These are phyloP conservation scores for Bifiguratus adelaidae DNA, from an alignment of 192 early-diverging fungal genomes.

Conservation along the genomic window DNA sequence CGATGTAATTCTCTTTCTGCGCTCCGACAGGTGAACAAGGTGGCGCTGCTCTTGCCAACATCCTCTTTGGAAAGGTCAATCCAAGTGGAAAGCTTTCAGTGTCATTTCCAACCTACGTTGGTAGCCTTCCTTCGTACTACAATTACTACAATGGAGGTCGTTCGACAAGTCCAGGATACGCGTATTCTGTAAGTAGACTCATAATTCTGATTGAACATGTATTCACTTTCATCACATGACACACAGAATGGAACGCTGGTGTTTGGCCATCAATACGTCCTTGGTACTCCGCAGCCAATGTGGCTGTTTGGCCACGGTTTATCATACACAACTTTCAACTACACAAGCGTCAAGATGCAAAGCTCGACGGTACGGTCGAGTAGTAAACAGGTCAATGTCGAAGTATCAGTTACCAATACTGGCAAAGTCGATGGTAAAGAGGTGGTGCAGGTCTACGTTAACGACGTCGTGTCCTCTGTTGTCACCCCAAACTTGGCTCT, in stretches of 20 bases:
- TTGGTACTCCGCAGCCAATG: conserved; percentile 1
- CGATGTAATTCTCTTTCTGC: not conserved
- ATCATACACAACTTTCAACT: conserved; percentile 4
- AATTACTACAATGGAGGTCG: conserved; percentile 7
- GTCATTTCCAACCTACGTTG: conserved; percentile 5
- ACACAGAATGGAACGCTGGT: not conserved
- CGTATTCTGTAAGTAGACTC: not conserved
- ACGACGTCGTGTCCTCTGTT: conserved; percentile 3
- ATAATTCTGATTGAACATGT: no score
- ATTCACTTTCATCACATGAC: not conserved
- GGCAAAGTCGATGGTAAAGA: conserved; percentile 3
- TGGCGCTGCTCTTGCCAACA: not conserved
- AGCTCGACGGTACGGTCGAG: not conserved
- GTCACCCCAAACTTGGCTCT: conserved; percentile 2
- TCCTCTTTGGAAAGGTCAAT: conserved; percentile 5
- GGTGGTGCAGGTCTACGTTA: conserved; percentile 6
- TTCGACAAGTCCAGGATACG: not conserved
- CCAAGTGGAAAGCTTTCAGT: conserved; percentile 6
- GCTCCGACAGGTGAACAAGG: conserved; percentile 1
- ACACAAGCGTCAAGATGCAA: not conserved
- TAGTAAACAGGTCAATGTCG: not conserved
- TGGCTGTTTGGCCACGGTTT: conserved; percentile 6
- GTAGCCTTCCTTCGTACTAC: conserved; percentile 2
- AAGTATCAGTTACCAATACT: not conserved
- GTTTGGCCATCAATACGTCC: conserved; percentile 6